Conservation (phyloP, 2,329 filamentous ascomycete species). For the Fusarium sp. region DNA sequence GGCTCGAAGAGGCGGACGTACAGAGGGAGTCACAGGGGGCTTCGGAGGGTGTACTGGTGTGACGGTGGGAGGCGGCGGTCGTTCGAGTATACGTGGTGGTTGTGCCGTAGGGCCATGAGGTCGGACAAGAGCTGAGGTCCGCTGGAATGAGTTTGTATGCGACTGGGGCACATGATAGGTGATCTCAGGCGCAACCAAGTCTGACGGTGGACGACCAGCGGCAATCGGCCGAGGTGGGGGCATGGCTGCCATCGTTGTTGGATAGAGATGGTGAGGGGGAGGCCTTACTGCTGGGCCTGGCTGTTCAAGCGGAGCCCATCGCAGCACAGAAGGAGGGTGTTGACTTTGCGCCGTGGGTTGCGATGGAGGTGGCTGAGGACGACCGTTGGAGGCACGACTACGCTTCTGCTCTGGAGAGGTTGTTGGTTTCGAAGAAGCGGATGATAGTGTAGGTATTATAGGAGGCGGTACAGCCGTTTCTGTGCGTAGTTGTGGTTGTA, state of each 20-base stretch:
- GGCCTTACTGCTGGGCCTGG: conserved; percentile 31
- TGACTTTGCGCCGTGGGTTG: conserved; percentile 18
- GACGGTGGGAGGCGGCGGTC: conserved; percentile 45
- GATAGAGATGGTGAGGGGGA: background rate
- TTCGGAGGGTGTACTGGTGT: conserved; percentile 53
- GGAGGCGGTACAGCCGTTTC: conserved; percentile 34
- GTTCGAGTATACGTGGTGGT: conserved; percentile 48
- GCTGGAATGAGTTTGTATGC: conserved; percentile 40
- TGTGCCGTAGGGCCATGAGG: conserved; percentile 51
- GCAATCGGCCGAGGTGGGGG: conserved; percentile 20
- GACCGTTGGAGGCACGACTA: conserved; percentile 27
- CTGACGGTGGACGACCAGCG: conserved; percentile 47
- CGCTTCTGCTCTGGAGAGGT: conserved; percentile 38
- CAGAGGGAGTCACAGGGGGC: conserved; percentile 43
- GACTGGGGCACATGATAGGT: conserved; percentile 55
- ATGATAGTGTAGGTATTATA: conserved; percentile 29
- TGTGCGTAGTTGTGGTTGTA: conserved; percentile 32
- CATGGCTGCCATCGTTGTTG: conserved; percentile 42
- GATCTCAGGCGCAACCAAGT: conserved; percentile 56
- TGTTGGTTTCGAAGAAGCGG: background rate
- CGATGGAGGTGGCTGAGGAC: conserved; percentile 13
- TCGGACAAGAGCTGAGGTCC: conserved; percentile 49
- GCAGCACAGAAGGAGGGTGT: conserved; percentile 35
- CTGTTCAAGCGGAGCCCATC: conserved; percentile 45
- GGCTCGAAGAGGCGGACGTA: conserved; percentile 54